Percentiles rank a stretch among this genome's conserved stretches.
Evolutionary conservation across 2,329 filamentous ascomycete species (phyloP).

Genomic region (Graphilbum ipis-grandicollis): DNA sequence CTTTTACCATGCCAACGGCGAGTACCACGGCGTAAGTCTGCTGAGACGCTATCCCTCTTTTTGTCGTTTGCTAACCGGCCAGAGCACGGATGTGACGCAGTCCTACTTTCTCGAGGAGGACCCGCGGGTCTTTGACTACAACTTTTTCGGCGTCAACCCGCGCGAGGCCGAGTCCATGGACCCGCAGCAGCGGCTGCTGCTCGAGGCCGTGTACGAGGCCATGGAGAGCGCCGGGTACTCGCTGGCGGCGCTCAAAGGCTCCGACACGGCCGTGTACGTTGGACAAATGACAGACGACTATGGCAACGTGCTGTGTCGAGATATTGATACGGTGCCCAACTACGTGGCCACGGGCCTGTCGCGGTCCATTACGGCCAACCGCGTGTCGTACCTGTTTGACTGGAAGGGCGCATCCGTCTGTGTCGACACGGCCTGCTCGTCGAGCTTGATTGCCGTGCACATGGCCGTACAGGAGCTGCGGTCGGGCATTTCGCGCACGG

Average conservation of each 20-base stretch:
- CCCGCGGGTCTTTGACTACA: conserved; percentile 10
- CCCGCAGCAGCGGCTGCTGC: conserved; percentile 9
- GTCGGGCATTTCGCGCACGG: conserved; percentile 7
- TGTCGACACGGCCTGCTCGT: conserved; percentile 27
- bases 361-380: conserved; percentile 19
- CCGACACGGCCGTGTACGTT: conserved; percentile 9
- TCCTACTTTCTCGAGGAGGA: conserved; percentile 15
- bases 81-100: conserved; percentile 15
- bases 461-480: conserved; percentile 16
- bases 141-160: conserved; percentile 15
- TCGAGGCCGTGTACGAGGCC: conserved; percentile 12
- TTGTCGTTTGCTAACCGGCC: background rate
- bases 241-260: conserved; percentile 8
- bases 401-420: conserved; percentile 23
- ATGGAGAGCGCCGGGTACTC: conserved; percentile 13
- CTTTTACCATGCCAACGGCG: conserved; percentile 13
- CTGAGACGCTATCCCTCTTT: background rate
- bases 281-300: conserved; percentile 15
- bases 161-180: conserved; percentile 12
- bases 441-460: conserved; percentile 22
- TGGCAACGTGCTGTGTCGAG: conserved; percentile 8
- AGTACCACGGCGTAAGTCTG: conserved; percentile 9
- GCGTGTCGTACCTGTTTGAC: conserved; percentile 24
- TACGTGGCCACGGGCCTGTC: conserved; percentile 19
- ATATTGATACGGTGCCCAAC: conserved; percentile 11